These are phyloP conservation scores for Diaporthe australafricana DNA, from an alignment of 2,329 filamentous ascomycete species.

Conservation along the genomic window DNA sequence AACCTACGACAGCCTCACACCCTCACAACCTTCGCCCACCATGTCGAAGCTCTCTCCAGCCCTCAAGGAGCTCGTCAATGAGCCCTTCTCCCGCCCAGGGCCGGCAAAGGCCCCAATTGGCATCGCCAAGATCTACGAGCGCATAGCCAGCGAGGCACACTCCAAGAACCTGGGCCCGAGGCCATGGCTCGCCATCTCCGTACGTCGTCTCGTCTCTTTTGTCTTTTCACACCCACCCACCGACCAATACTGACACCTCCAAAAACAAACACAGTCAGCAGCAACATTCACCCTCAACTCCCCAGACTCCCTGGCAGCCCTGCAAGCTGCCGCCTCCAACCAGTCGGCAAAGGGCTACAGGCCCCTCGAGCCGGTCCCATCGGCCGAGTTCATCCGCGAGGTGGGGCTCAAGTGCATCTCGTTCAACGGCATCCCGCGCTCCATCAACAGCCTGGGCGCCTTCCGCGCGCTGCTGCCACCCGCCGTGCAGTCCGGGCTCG, in stretches of 20 bases:
- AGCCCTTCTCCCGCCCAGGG: conserved; percentile 73
- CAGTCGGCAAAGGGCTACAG: conserved; percentile 36
- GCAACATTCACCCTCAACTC: conserved; percentile 90
- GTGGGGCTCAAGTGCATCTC: conserved; percentile 82
- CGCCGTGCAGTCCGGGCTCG: conserved; percentile 64
- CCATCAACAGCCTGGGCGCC: conserved; percentile 83
- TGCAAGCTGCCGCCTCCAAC: conserved; percentile 65
- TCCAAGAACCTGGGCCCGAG: conserved; percentile 70
- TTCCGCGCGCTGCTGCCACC: conserved; percentile 74
- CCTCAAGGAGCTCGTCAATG: conserved; percentile 80
- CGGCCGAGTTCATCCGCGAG: conserved; percentile 80
- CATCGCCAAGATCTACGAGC: conserved; percentile 73
- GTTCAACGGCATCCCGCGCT: conserved; percentile 85
- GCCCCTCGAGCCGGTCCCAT: conserved; percentile 52
- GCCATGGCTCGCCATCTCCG: conserved; percentile 76
- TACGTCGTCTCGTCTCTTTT: conserved; percentile 48
- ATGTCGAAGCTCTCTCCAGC: conserved; percentile 72
- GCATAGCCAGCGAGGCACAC: conserved; percentile 72
- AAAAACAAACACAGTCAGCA: conserved; percentile 67
- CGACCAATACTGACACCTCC: neutral
- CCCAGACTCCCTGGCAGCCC: conserved; percentile 75
- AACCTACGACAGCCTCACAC: neutral
- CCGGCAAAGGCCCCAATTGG: conserved; percentile 72
- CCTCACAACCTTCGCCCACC: neutral
- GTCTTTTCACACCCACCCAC: neutral